Evolutionary conservation across 495 filamentous ascomycete species (phyloP), one percentile per base, ranked within the genome.

Genomic region (Hypoxylon subgilvum): DNA sequence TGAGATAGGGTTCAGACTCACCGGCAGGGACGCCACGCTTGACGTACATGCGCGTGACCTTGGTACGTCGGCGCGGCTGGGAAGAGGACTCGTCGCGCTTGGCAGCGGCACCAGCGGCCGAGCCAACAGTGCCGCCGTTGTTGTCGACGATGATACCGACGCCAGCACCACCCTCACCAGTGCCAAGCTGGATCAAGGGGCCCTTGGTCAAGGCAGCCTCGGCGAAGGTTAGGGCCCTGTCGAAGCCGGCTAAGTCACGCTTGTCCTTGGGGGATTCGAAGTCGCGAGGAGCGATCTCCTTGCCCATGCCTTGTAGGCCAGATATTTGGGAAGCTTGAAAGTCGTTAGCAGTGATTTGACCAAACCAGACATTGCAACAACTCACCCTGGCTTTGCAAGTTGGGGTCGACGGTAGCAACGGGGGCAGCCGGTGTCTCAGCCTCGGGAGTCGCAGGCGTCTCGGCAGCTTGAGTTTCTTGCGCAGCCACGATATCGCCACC

Each of bases 31-130:
- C 67, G 18, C 78, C 78, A 9, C 76, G 69, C 58, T 74, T 67
- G 44, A 80, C 72, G 40, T 73, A 79, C 76, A 80, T 79, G 40
- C 74, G 78, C 9, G 78, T 80, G 23, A 80, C 76, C 57, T 73
- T 77, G 14, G 76, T 72, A 8, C 72, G 71, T 12, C 69, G 69
- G 35, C 59, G 53, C 8, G 56, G 53, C 6, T 70, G 69, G 25
- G 73, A 47, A 19, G 60, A 56, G n/a, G 53, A 44, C n/a, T 72
- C 68, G 35, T 70, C 65, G 17, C 69, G 69, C 67, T 72, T 74
- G 19, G 48, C 56, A 1, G 52, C 55, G 0, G 23, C 60, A 4
- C 40, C 60, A 9, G 41, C 50, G 17, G 30, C 28, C 21, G 27
- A 49, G 30, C 42, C 52, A 6, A 46, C 66, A 28, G 64, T 60